phyloP scores from a whole-genome alignment of 805 yeast species.

The Phaffomyces thermotolerans region DNA sequence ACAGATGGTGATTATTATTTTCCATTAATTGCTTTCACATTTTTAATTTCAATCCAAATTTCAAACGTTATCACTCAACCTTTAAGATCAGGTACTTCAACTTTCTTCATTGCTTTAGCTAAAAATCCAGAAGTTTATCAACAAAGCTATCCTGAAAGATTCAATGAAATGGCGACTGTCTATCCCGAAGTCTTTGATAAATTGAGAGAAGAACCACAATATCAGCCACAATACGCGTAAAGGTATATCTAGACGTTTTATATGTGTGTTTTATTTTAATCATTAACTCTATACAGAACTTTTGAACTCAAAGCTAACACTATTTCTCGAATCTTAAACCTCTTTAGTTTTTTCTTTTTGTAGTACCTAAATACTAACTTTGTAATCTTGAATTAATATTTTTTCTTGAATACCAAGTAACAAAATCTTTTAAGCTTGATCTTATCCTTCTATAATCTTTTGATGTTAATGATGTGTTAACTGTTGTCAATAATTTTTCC shows the following conservation, averaged over 20 bases:
- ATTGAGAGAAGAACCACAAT: constrained; percentile 21
- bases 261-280: background rate
- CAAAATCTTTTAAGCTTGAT: constrained; percentile 65
- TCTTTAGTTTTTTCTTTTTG: no score
- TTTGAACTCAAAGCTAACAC: no score
- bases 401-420: constrained; percentile 76
- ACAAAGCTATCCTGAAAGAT: constrained; percentile 61
- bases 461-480: constrained; percentile 53
- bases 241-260: background rate
- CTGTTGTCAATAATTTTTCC: constrained; percentile 48
- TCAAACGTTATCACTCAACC: constrained; percentile 66
- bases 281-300: no score
- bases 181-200: constrained; percentile 66
- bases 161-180: constrained; percentile 53
- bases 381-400: constrained; percentile 46
- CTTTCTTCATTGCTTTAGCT: constrained; percentile 78
- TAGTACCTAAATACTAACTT: no score
- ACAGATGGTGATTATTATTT: constrained; percentile 54
- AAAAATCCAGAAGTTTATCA: constrained; percentile 80
- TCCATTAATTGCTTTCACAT: constrained; percentile 66
- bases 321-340: no score
- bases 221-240: background rate
- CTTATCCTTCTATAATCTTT: constrained; percentile 72
- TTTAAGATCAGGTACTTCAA: constrained; percentile 73
- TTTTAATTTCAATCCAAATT: constrained; percentile 70